Conservation (phyloP, 23 red algal genomes). For the Agarophyton chilense region DNA sequence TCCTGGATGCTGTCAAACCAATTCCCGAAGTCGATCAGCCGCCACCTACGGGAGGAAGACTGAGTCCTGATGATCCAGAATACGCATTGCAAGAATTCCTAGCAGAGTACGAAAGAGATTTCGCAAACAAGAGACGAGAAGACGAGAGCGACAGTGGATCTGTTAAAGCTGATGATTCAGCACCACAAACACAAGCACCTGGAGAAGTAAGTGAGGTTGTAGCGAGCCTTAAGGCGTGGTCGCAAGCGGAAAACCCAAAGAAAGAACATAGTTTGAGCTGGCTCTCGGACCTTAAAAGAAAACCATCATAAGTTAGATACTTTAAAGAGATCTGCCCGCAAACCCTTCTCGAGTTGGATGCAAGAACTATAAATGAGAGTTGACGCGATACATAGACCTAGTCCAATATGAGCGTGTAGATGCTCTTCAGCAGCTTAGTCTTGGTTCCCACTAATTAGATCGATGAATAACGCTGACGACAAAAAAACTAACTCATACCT, state of each 20-base stretch:
- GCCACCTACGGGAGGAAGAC: neutral
- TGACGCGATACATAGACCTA: neutral
- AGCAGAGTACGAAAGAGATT: slow-evolving; percentile 44
- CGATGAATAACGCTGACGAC: neutral
- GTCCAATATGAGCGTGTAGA: neutral
- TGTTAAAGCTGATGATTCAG: neutral
- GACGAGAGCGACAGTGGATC: neutral
- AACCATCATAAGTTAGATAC: neutral
- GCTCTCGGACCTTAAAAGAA: neutral
- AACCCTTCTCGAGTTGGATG: neutral
- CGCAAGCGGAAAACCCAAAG: slow-evolving; percentile 22
- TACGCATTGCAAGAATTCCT: slow-evolving; percentile 53
- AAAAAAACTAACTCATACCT: neutral
- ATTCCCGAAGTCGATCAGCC: slow-evolving; percentile 15
- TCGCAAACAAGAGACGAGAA: slow-evolving; percentile 8
- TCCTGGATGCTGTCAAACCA: slow-evolving; percentile 18
- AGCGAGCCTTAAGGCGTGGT: slow-evolving; percentile 14
- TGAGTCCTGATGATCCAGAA: slow-evolving; percentile 35
- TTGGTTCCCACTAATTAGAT: neutral
- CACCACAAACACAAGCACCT: neutral
- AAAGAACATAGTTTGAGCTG: slow-evolving; percentile 21
- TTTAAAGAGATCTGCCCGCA: neutral
- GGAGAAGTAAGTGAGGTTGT: slow-evolving; percentile 22
- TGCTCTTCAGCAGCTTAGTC: neutral
- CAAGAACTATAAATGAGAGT: neutral